phyloP scores from a whole-genome alignment of 2,329 filamentous ascomycete genomes.

The Exophiala sideris region DNA sequence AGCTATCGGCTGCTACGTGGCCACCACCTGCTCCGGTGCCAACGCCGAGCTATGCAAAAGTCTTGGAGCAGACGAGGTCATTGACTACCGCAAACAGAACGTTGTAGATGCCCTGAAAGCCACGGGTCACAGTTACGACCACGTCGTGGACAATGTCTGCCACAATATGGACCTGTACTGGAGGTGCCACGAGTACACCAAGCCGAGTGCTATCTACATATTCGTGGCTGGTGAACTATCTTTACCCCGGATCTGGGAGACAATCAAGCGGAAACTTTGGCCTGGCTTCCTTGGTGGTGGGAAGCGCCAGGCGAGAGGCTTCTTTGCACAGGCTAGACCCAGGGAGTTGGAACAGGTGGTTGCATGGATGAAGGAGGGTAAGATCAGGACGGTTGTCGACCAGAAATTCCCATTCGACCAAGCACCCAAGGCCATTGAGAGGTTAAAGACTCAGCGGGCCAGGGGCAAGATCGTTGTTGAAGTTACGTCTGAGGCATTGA shows the following conservation, averaged over 20 bases:
- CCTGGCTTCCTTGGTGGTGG: slow-evolving; percentile 52
- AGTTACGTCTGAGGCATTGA: slow-evolving; percentile 10
- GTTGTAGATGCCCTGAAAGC: slow-evolving; percentile 41
- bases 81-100: slow-evolving; percentile 54
- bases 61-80: slow-evolving; percentile 61
- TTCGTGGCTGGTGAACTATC: slow-evolving; percentile 37
- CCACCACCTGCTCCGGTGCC: slow-evolving; percentile 52
- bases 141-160: slow-evolving; percentile 59
- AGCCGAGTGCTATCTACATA: slow-evolving; percentile 49
- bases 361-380: slow-evolving; percentile 56
- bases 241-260: slow-evolving; percentile 1
- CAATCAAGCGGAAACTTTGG: slow-evolving; percentile 39
- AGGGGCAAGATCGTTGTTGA: slow-evolving; percentile 59
- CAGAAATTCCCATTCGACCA: slow-evolving; percentile 55
- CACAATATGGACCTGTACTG: slow-evolving; percentile 52
- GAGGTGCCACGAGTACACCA: slow-evolving; percentile 51
- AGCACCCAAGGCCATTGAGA: slow-evolving; percentile 55
- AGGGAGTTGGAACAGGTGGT: slow-evolving; percentile 51
- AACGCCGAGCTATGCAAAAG: slow-evolving; percentile 57
- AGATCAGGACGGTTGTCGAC: slow-evolving; percentile 56
- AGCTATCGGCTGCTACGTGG: slow-evolving; percentile 54
- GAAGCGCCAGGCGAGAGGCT: slow-evolving; percentile 34
- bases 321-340: slow-evolving; percentile 37
- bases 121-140: slow-evolving; percentile 47
- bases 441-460: slow-evolving; percentile 53